Evolutionary conservation across 2,329 filamentous ascomycete species (phyloP).

Genomic region (Phialemonium atrogriseum): DNA sequence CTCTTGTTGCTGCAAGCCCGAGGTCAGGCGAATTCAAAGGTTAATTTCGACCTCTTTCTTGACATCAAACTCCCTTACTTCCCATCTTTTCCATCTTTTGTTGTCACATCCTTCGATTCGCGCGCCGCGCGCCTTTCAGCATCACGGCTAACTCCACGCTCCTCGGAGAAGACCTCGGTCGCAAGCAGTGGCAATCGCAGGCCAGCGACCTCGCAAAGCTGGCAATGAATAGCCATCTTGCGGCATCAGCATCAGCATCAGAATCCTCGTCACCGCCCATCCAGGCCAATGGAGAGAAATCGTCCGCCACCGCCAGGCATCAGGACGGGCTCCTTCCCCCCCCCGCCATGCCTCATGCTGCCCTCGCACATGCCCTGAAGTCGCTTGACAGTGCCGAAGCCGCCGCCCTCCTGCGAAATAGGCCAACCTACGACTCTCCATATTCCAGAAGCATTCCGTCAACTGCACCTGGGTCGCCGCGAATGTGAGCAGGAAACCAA

Average conservation of each 20-base stretch:
- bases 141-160: slow-evolving; percentile 13
- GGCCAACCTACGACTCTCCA: slow-evolving; percentile 40
- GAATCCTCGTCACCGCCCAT: slow-evolving; percentile 15
- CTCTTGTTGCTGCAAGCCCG: slow-evolving; percentile 1
- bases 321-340: slow-evolving; percentile 10
- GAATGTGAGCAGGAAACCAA: slow-evolving; percentile 50
- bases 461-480: slow-evolving; percentile 49
- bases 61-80: background rate
- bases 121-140: slow-evolving; percentile 2
- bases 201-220: slow-evolving; percentile 15
- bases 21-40: slow-evolving; percentile 1
- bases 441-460: slow-evolving; percentile 49
- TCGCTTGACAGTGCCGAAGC: slow-evolving; percentile 34
- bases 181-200: slow-evolving; percentile 10
- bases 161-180: slow-evolving; percentile 8
- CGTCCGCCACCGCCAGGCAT: slow-evolving; percentile 4
- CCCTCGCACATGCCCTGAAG: slow-evolving; percentile 21
- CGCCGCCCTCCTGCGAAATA: slow-evolving; percentile 22
- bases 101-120: background rate
- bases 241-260: slow-evolving; percentile 23
- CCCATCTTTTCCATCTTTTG: too few relatives aligned
- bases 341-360: slow-evolving; percentile 12
- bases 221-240: slow-evolving; percentile 17
- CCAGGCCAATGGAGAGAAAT: slow-evolving; percentile 9
- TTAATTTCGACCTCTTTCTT: background rate